These are phyloP conservation scores for Withania somnifera DNA, from an alignment of 305 asterid genomes.

Conservation along the genomic window DNA sequence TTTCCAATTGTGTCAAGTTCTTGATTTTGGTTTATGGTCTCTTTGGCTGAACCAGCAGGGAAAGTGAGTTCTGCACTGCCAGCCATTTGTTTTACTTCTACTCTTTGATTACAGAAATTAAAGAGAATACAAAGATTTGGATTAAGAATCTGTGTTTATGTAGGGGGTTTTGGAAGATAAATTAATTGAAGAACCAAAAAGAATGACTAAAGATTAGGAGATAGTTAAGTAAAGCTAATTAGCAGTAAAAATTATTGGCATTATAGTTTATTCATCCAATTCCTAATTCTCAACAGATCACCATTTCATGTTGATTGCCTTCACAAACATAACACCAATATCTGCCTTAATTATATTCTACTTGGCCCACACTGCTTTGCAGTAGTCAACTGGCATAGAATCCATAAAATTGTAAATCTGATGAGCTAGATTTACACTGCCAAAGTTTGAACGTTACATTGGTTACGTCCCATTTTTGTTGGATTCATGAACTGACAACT, in stretches of 20 bases:
- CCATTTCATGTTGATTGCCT: constrained; percentile 53
- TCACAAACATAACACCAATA: constrained; percentile 22
- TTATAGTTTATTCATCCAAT: not conserved
- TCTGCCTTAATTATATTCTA: constrained; percentile 11
- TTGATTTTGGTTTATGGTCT: not conserved
- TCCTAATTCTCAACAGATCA: constrained; percentile 62
- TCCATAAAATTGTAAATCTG: not conserved
- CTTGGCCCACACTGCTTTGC: not conserved
- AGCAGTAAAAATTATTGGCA: not conserved
- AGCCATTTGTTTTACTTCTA: constrained; percentile 23
- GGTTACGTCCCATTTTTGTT: not conserved
- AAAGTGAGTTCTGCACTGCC: constrained; percentile 27
- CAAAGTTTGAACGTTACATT: not conserved
- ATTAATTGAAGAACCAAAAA: constrained; percentile 16
- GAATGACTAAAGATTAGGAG: constrained; percentile 49
- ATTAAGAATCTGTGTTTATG: constrained; percentile 22
- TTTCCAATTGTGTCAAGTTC: not conserved
- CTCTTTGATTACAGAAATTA: not conserved
- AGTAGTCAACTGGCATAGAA: not conserved
- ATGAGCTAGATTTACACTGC: not conserved
- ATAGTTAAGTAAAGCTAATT: constrained; percentile 38
- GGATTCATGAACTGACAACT: not conserved
- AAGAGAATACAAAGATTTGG: not conserved
- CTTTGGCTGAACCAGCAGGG: not conserved
- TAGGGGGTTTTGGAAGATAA: constrained; percentile 16